Evolutionary conservation across 164 flowering plant genomes (phyloP).

Genomic region (Vitis cinerea): DNA sequence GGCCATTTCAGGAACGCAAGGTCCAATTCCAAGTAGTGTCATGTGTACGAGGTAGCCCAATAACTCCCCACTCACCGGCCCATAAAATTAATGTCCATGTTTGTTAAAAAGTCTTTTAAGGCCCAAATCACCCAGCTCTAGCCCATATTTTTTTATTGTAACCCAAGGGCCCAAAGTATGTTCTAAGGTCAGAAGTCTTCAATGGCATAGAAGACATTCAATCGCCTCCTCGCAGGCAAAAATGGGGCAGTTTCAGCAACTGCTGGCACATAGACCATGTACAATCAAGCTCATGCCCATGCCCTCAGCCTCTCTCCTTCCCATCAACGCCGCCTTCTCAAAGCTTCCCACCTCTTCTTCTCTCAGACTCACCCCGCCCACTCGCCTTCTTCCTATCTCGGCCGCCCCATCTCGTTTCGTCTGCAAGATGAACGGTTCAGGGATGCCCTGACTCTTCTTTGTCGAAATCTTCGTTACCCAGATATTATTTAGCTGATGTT

Average conservation of each 20-base stretch:
- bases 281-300: conserved; percentile 6
- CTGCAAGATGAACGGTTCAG: conserved; percentile 42
- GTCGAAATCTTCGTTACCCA: background rate
- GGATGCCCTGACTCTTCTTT: conserved; percentile 19
- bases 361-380: background rate
- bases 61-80: too few species aligned
- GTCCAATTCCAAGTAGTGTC: too few species aligned
- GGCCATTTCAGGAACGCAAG: too few species aligned
- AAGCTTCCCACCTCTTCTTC: background rate
- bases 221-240: background rate
- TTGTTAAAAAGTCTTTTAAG: too few species aligned
- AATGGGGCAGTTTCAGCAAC: conserved; percentile 19
- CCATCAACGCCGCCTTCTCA: background rate
- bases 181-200: too few species aligned
- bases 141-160: too few species aligned
- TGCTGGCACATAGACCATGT: conserved; percentile 4
- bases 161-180: too few species aligned
- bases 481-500: background rate
- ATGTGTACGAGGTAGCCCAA: too few species aligned
- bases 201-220: too few species aligned
- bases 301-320: background rate
- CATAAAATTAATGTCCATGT: too few species aligned
- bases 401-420: conserved; percentile 22
- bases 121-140: too few species aligned
- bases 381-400: conserved; percentile 7